These are phyloP conservation scores for Alloteropsis angusta DNA, from an alignment of 202 grass and related monocot species.

Conservation along the genomic window DNA sequence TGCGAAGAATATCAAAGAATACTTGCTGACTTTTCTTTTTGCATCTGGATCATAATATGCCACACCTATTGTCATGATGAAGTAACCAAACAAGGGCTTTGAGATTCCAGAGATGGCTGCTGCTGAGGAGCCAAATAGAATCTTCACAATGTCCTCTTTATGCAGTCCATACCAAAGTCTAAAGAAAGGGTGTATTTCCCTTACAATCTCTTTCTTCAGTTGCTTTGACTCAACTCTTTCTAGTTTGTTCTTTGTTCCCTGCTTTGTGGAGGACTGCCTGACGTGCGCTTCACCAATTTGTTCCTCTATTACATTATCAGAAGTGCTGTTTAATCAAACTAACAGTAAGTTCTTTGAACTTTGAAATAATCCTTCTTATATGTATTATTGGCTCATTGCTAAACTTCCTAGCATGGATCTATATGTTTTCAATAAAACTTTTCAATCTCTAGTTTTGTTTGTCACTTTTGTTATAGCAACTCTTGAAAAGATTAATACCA, in stretches of 20 bases:
- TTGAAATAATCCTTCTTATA: conserved; percentile 11
- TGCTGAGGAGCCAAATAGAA: conserved; percentile 46
- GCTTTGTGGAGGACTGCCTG: conserved; percentile 12
- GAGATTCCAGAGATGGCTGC: conserved; percentile 61
- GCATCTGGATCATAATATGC: conserved; percentile 47
- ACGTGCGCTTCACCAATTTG: conserved; percentile 9
- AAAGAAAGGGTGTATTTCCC: conserved; percentile 27
- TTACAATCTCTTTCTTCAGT: conserved; percentile 7
- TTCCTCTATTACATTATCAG: conserved; percentile 26
- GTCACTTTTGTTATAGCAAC: conserved; percentile 1
- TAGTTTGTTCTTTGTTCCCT: conserved; percentile 23
- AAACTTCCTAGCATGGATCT: background rate
- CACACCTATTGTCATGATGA: conserved; percentile 56
- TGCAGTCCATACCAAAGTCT: conserved; percentile 46
- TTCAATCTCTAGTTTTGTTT: conserved; percentile 1
- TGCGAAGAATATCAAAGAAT: conserved; percentile 40
- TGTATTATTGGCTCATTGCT: conserved; percentile 9
- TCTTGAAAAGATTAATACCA: background rate
- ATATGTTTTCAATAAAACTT: background rate
- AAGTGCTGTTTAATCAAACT: conserved; percentile 32
- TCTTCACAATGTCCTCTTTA: conserved; percentile 42
- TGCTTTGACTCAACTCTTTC: conserved; percentile 12
- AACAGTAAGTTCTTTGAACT: conserved; percentile 5
- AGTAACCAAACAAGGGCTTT: conserved; percentile 58
- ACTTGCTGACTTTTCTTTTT: conserved; percentile 31